These are phyloP conservation scores for Chloris gayana DNA, from an alignment of 176 grass and related monocot species.

Conservation along the genomic window DNA sequence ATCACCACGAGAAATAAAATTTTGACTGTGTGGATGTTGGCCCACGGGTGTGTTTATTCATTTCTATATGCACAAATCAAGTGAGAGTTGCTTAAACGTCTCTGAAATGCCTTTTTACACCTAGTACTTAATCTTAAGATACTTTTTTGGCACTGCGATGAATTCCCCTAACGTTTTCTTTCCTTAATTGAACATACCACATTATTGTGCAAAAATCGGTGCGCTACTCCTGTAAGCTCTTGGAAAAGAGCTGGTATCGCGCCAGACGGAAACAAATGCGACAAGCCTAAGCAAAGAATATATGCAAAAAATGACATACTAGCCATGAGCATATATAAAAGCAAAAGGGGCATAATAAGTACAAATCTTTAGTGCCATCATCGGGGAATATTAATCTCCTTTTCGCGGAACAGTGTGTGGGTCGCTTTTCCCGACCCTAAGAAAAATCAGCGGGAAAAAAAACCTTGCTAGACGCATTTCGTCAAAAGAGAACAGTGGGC, in stretches of 20 bases:
- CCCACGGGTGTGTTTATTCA: no score
- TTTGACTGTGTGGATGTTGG: no score
- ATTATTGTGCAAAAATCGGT: no score
- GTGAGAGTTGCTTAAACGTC: no score
- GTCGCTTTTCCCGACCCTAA: background rate
- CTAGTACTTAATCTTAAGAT: no score
- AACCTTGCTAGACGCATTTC: conserved; percentile 7
- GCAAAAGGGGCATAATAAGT: background rate
- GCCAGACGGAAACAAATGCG: background rate
- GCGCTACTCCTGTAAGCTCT: background rate
- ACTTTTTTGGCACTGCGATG: no score
- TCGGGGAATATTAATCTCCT: conserved; percentile 26
- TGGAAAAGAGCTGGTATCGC: background rate
- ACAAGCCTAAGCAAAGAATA: conserved; percentile 36
- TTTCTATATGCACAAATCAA: no score
- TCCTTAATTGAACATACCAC: no score
- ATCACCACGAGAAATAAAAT: no score
- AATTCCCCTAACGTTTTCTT: no score
- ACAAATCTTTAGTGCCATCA: conserved; percentile 30
- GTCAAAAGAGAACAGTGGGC: conserved; percentile 21
- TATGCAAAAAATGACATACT: background rate
- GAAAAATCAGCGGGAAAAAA: background rate
- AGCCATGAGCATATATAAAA: background rate
- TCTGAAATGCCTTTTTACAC: no score
- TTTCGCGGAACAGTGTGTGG: conserved; percentile 21